Evolutionary conservation across 106 monocot species (phyloP).

Genomic region (Vanilla planifolia): DNA sequence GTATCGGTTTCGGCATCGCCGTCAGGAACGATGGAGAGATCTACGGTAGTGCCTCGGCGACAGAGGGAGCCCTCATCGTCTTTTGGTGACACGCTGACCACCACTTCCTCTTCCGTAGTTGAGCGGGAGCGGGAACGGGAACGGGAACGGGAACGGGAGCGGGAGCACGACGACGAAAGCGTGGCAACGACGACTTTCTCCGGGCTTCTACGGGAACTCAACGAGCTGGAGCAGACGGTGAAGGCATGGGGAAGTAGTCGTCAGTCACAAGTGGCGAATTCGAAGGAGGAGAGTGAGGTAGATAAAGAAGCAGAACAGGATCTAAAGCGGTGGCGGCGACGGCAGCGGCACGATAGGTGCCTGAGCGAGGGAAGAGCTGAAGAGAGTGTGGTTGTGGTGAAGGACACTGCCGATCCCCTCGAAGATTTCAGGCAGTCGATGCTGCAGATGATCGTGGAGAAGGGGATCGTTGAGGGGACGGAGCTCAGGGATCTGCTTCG

Average conservation of each 20-base stretch:
- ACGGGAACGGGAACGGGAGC: slow-evolving; percentile 1
- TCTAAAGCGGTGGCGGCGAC: neutral
- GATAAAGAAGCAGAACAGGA: too few species aligned
- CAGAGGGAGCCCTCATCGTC: slow-evolving; percentile 4
- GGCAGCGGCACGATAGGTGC: slow-evolving; percentile 5
- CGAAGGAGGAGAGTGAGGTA: neutral
- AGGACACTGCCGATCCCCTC: slow-evolving; percentile 52
- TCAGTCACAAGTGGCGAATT: neutral
- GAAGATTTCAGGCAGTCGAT: slow-evolving; percentile 59
- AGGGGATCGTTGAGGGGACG: slow-evolving; percentile 36
- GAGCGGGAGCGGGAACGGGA: too few species aligned
- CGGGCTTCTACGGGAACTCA: slow-evolving; percentile 52
- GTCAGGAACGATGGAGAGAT: slow-evolving; percentile 11
- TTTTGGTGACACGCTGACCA: slow-evolving; percentile 10
- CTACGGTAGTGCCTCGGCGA: slow-evolving; percentile 3
- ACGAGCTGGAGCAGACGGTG: slow-evolving; percentile 49
- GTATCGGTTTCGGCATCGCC: slow-evolving; percentile 23
- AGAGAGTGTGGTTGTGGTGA: slow-evolving; percentile 63
- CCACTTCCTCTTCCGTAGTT: slow-evolving; percentile 14
- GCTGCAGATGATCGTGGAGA: slow-evolving; percentile 81
- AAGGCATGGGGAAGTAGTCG: slow-evolving; percentile 15
- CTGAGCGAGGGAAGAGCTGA: slow-evolving; percentile 20
- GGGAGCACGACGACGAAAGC: neutral
- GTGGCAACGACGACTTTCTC: slow-evolving; percentile 27
- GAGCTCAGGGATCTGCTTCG: slow-evolving; percentile 42